phyloP scores from a whole-genome alignment of 106 monocot species.

The Ottelia alismoides region DNA sequence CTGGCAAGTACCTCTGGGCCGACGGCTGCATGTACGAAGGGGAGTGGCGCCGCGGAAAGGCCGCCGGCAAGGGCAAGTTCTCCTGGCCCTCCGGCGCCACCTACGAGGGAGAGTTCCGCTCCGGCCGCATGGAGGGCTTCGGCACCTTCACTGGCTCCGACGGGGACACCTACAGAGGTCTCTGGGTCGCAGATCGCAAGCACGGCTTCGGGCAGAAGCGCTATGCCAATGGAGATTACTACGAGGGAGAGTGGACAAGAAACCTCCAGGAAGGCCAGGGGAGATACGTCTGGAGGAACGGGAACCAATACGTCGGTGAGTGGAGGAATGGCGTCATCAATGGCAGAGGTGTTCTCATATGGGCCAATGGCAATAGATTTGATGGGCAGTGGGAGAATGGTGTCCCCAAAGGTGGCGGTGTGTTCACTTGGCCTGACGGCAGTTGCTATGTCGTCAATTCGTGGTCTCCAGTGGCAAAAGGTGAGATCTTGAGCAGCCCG shows the following conservation, averaged over 20 bases:
- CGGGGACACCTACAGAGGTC: constrained; percentile 39
- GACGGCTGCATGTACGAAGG: constrained; percentile 78
- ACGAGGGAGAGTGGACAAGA: constrained; percentile 46
- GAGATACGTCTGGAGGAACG: constrained; percentile 39
- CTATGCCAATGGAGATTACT: constrained; percentile 51
- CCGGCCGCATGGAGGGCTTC: constrained; percentile 39
- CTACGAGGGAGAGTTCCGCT: constrained; percentile 45
- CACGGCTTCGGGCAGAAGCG: constrained; percentile 38
- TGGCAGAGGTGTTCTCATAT: constrained; percentile 28
- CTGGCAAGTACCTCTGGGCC: constrained; percentile 51
- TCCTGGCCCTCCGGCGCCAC: constrained; percentile 67
- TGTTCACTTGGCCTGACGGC: constrained; percentile 39
- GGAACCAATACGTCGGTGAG: constrained; percentile 41
- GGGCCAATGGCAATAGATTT: constrained; percentile 40
- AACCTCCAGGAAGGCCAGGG: constrained; percentile 40
- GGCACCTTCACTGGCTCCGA: constrained; percentile 32
- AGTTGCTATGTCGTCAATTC: constrained; percentile 18
- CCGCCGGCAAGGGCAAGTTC: constrained; percentile 44
- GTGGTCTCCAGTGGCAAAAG: not conserved
- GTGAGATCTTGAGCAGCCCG: not conserved
- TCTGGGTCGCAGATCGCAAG: constrained; percentile 30
- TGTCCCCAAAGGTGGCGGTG: constrained; percentile 26
- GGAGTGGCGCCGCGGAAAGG: constrained; percentile 32
- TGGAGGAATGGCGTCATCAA: constrained; percentile 37
- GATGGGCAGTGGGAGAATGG: constrained; percentile 59